Base-by-base conservation (phyloP, 257 asterid genomes). In the Petunia secreta region DNA sequence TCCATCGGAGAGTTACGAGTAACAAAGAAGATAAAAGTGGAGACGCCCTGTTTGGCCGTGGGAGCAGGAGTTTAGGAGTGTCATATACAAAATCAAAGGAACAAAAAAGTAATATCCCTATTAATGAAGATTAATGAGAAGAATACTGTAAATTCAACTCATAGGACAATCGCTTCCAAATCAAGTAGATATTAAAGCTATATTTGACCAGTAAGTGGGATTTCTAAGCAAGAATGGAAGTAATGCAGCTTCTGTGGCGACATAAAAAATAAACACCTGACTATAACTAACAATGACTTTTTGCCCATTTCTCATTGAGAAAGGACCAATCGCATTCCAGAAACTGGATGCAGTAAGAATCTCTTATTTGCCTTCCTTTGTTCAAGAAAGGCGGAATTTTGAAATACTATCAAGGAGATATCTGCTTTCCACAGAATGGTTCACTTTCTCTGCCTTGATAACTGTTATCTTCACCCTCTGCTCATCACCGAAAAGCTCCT, bases 401-500 rank as follows among this genome's bases (percentile, higher is more conserved):
- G 93, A 83, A 40, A 92, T 81, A 74, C 78, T 85, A 79, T 82
- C 92, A 14, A 92, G 83, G 79, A 94, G 86, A 80, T 86, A 87
- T 68, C 87, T 84, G 63, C 88, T 83, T 85, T 94, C 98, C 60
- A 85, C 85, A 10, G 97, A 62, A 84, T 86, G 87, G 40, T 90
- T 86, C 86, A 92, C 87, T 89, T 87, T 96, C 78, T 91, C 98
- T 1, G 99, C 97, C 89, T 92, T 96, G 73, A 89, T 91, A 75
- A 92, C 91, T 2, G 97, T 94, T 79, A 85, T 85, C 91, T 96
- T 94, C 85, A 92, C 89, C 87, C 89, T 84, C 86, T 94, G 98
- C 71, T 96, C 99, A 1, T 94, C 99, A 4, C 98, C 97, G 74
- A 89, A 94, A 6, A 63, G 75, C 87, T 96, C 98, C 92, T 94